phyloP scores from a whole-genome alignment of 2,329 filamentous ascomycete genomes.

The Trichothecium roseum region DNA sequence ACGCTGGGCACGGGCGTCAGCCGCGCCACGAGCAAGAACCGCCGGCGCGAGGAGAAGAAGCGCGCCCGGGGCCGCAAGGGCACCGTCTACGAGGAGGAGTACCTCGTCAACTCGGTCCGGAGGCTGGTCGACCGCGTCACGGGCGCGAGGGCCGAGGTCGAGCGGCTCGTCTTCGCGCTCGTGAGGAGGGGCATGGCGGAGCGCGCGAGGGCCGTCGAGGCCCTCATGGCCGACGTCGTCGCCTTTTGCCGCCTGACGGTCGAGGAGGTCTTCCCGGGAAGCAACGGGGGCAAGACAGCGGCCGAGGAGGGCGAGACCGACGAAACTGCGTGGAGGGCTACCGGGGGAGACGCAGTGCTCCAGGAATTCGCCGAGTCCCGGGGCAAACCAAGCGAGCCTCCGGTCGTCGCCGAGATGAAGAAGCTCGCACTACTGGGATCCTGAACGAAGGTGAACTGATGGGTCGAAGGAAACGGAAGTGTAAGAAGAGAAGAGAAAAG shows the following conservation, averaged over 20 bases:
- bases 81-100: constrained; percentile 96
- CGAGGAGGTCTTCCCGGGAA: constrained; percentile 58
- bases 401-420: constrained; percentile 36
- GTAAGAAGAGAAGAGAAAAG: no score
- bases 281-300: no score
- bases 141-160: constrained; percentile 59
- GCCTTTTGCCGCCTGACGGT: constrained; percentile 57
- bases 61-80: constrained; percentile 90
- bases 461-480: neutral
- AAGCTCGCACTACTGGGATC: constrained; percentile 40
- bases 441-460: constrained; percentile 9
- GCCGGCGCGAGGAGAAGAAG: constrained; percentile 86
- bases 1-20: constrained; percentile 65
- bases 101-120: constrained; percentile 79
- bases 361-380: constrained; percentile 34
- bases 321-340: constrained; percentile 20
- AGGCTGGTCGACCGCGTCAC: constrained; percentile 78
- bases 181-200: constrained; percentile 79
- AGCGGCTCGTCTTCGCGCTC: constrained; percentile 65
- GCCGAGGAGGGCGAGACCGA: constrained; percentile 9
- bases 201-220: constrained; percentile 68
- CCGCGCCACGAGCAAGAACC: constrained; percentile 78
- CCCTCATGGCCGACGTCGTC: constrained; percentile 62
- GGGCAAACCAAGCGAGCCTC: constrained; percentile 34
- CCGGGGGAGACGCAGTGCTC: constrained; percentile 42